These are phyloP conservation scores for Passalora sequoiae DNA, from an alignment of 2,329 filamentous ascomycete genomes.

Conservation along the genomic window DNA sequence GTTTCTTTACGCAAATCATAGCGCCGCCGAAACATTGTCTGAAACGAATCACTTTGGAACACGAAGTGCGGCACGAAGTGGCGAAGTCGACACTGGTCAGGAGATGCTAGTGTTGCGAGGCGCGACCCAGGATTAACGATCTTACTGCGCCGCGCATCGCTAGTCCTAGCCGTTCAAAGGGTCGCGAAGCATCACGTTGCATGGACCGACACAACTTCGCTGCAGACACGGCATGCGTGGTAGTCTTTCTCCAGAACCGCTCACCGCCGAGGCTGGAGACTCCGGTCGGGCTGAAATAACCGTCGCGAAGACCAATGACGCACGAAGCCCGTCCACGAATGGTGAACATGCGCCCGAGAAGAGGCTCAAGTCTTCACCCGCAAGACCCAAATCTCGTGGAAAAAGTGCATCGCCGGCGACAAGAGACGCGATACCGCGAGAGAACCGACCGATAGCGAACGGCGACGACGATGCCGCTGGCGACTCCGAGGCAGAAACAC, in stretches of 20 bases:
- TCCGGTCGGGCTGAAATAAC: slow-evolving; percentile 7
- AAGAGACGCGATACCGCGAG: slow-evolving; percentile 5
- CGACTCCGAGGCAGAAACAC: slow-evolving; percentile 49
- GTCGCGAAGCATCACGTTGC: neutral
- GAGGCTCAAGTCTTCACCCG: slow-evolving; percentile 14
- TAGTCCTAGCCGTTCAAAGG: neutral
- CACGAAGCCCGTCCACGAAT: slow-evolving; percentile 6
- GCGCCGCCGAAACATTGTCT: too few relatives aligned
- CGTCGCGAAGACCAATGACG: slow-evolving; percentile 9
- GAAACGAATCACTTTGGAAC: too few relatives aligned
- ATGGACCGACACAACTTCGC: slow-evolving; percentile 3
- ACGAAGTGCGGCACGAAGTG: too few relatives aligned
- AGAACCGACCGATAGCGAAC: slow-evolving; percentile 11
- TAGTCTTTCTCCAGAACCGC: slow-evolving; percentile 25
- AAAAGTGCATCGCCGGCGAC: slow-evolving; percentile 10
- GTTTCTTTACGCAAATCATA: too few relatives aligned
- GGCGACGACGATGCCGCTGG: slow-evolving; percentile 33
- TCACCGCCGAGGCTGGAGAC: slow-evolving; percentile 16
- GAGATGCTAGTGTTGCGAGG: neutral
- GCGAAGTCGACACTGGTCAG: neutral
- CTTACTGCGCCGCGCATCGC: neutral
- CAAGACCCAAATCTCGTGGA: slow-evolving; percentile 10
- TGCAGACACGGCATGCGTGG: slow-evolving; percentile 28
- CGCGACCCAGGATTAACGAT: neutral
- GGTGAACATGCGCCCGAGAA: slow-evolving; percentile 3